Evolutionary conservation across 805 yeast genomes (phyloP).

Genomic region (Ogataea wickerhamii): DNA sequence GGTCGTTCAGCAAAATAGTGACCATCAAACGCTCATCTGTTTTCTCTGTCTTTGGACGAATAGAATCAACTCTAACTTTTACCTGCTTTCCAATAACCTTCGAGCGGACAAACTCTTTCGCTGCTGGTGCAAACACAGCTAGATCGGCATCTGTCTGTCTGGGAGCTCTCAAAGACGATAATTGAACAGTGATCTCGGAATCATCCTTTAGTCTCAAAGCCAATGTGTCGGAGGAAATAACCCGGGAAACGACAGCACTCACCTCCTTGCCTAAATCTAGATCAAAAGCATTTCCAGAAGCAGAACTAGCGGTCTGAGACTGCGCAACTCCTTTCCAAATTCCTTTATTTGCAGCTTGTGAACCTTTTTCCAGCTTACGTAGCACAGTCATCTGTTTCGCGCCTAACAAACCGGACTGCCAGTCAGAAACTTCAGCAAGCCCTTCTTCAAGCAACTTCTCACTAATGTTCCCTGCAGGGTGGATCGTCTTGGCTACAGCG

Average conservation of each 20-base stretch:
- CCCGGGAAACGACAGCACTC: constrained; percentile 54
- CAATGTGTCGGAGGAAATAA: constrained; percentile 67
- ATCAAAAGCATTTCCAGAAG: constrained; percentile 23
- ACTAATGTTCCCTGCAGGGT: constrained; percentile 76
- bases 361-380: constrained; percentile 62
- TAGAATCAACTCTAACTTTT: constrained; percentile 57
- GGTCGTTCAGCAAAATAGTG: constrained; percentile 47
- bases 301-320: constrained; percentile 14
- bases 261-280: constrained; percentile 44
- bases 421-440: constrained; percentile 69
- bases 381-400: constrained; percentile 56
- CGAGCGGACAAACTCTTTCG: constrained; percentile 72
- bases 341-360: constrained; percentile 53
- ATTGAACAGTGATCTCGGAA: constrained; percentile 62
- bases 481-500: constrained; percentile 54
- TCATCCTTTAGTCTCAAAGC: constrained; percentile 48
- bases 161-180: constrained; percentile 76
- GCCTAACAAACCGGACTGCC: constrained; percentile 74
- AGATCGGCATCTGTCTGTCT: constrained; percentile 55
- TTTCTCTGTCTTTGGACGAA: constrained; percentile 56
- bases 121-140: constrained; percentile 56
- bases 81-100: constrained; percentile 69
- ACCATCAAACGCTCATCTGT: constrained; percentile 67
- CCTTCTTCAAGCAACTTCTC: constrained; percentile 67
- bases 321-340: constrained; percentile 45